Base-by-base conservation (phyloP, 768 basidiomycete species). In the Macrolepiota albuminosa region DNA sequence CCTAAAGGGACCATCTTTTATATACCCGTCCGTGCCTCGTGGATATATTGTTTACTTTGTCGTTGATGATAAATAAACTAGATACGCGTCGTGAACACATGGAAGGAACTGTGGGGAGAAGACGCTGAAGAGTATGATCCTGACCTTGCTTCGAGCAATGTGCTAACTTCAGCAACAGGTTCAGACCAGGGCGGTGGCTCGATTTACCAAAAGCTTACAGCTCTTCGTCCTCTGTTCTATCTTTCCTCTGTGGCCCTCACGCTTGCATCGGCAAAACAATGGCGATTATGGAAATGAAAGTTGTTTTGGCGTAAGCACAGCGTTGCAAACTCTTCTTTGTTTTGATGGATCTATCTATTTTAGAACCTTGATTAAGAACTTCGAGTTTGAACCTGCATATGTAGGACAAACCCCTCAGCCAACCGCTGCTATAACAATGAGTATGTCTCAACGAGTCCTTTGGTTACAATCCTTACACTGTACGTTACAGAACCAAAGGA, bases 51-150 rank as follows among this genome's bases (percentile, higher is more conserved):
- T 6, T 1, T 7, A 34, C 48, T 10, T 18, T 29, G 60, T 51
- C 40, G 18, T 26, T 54, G 70, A 36, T 13, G 7, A 11, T 14
- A 18, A 5, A 31, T 14, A 14, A 18, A 14, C 5, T 56, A 83
- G 80, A 81, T 82, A 54, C 76, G 79, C 39, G 77, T 76, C 4
- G 69, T 81, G 47, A 84, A 84, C 61, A 81, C 79, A 1, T 80
- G 76, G 74, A 77, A 76, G 55, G 74, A 70, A 13, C 61, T 80
- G 11, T 84, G 81, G 81, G 81, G 81, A 14, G 73, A 75, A 50
- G 79, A 84, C 58, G 81, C 81, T 2, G 78, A 80, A 63, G 76
- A 78, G 77, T 79, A 67, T 34, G 73, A 57, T 37, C 31, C 46
- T 54, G 33, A 26, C 9, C n/a, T 26, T 56, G 40, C 54, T 33